Evolutionary conservation across 768 basidiomycete genomes (phyloP).

Genomic region (Hemileccinum rubropunctum): DNA sequence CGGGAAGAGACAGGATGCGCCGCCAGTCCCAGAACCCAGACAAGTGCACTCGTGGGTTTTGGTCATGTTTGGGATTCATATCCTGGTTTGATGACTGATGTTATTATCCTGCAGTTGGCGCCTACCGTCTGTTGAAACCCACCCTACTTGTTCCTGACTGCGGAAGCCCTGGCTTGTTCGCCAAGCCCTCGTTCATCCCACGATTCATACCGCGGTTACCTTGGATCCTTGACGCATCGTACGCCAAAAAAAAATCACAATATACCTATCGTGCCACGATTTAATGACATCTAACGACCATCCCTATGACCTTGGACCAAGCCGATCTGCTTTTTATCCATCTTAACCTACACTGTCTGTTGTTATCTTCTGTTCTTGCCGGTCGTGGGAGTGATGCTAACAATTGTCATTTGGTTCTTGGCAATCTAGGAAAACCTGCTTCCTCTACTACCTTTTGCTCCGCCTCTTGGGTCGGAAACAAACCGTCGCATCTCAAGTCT

Average conservation of each 20-base stretch:
- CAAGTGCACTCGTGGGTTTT: constrained; percentile 51
- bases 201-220: constrained; percentile 30
- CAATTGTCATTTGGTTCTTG: no score
- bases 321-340: constrained; percentile 1
- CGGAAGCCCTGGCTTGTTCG: constrained; percentile 69
- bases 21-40: constrained; percentile 39
- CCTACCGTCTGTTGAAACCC: constrained; percentile 59
- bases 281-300: constrained; percentile 21
- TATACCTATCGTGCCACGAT: not conserved
- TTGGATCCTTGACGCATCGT: not conserved
- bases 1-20: constrained; percentile 40
- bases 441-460: no score
- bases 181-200: constrained; percentile 71
- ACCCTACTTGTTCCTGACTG: constrained; percentile 59
- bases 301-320: constrained; percentile 12
- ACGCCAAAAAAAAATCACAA: not conserved
- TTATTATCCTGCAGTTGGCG: constrained; percentile 33
- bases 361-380: no score
- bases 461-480: no score
- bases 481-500: no score
- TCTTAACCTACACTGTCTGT: no score
- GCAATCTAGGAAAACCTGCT: no score
- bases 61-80: constrained; percentile 8
- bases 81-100: constrained; percentile 2
- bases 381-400: no score